Evolutionary conservation across 495 filamentous ascomycete species (phyloP).

Genomic region (Trichoderma virens): DNA sequence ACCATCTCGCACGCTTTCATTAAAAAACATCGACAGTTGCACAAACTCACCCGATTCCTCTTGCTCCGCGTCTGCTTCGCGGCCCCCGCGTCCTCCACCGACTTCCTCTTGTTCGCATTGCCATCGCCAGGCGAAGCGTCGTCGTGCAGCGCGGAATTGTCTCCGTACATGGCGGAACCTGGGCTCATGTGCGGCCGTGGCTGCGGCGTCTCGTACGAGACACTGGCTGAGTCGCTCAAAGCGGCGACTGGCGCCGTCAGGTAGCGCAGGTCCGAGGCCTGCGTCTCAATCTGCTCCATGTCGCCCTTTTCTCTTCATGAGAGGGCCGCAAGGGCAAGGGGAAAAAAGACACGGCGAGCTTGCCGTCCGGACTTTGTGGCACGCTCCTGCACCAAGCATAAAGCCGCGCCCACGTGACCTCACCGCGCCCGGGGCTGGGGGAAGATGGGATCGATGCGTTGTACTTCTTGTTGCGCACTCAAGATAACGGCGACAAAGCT

Average conservation of each 20-base stretch:
- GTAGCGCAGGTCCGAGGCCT: slow-evolving; percentile 48
- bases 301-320: background rate
- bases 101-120: slow-evolving; percentile 32
- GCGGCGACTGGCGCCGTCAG: slow-evolving; percentile 25
- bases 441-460: background rate
- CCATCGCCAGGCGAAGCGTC: slow-evolving; percentile 1
- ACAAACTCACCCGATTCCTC: slow-evolving; percentile 41
- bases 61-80: slow-evolving; percentile 50
- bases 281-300: slow-evolving; percentile 49
- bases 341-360: background rate
- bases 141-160: slow-evolving; percentile 26
- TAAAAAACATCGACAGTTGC: background rate
- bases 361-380: background rate
- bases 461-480: too few relatives aligned
- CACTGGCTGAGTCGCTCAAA: slow-evolving; percentile 14
- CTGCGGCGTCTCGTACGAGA: slow-evolving; percentile 11
- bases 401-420: slow-evolving; percentile 5
- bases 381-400: background rate
- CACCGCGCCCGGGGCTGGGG: background rate
- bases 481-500: background rate
- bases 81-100: slow-evolving; percentile 22
- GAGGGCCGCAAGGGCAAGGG: too few relatives aligned
- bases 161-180: slow-evolving; percentile 27
- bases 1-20: background rate
- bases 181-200: slow-evolving; percentile 12